Percentiles rank a stretch among this genome's conserved stretches.
phyloP scores from a whole-genome alignment of 768 basidiomycete genomes.

The Leucocoprinus birnbaumii region DNA sequence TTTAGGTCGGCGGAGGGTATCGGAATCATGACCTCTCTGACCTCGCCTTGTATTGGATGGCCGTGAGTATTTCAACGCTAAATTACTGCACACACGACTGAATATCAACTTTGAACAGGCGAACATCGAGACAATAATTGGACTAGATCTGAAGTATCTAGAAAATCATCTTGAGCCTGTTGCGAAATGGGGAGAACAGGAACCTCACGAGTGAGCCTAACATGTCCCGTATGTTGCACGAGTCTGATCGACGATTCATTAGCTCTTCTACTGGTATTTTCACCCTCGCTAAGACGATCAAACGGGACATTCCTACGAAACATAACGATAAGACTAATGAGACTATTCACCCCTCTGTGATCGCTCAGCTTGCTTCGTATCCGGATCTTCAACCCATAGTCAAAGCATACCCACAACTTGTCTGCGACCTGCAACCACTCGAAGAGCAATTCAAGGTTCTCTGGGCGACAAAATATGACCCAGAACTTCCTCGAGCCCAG shows the following conservation, averaged over 20 bases:
- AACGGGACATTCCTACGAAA: slow-evolving; percentile 45
- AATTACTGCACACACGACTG: not conserved
- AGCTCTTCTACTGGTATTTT: slow-evolving; percentile 56
- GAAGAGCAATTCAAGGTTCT: slow-evolving; percentile 45
- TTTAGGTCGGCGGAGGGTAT: slow-evolving; percentile 73
- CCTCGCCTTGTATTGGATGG: slow-evolving; percentile 63
- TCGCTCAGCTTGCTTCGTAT: slow-evolving; percentile 37
- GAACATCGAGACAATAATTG: slow-evolving; percentile 52
- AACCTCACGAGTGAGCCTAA: slow-evolving; percentile 58
- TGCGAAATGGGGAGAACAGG: slow-evolving; percentile 58
- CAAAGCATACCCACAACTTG: slow-evolving; percentile 37
- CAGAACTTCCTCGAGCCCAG: slow-evolving; percentile 19
- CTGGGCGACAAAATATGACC: slow-evolving; percentile 40
- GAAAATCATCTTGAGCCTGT: slow-evolving; percentile 46
- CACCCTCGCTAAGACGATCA: slow-evolving; percentile 36
- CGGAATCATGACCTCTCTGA: slow-evolving; percentile 66
- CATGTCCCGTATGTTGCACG: not conserved
- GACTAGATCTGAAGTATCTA: slow-evolving; percentile 54
- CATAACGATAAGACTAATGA: slow-evolving; percentile 51
- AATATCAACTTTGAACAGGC: slow-evolving; percentile 33
- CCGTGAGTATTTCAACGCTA: slow-evolving; percentile 28
- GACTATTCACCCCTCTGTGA: slow-evolving; percentile 58
- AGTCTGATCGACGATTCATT: slow-evolving; percentile 20
- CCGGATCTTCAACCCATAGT: slow-evolving; percentile 33
- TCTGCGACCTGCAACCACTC: slow-evolving; percentile 43